A percentile compares a stretch with the other conserved stretches of the same genome.
These are phyloP conservation scores for Cerioporus squamosus DNA, from an alignment of 1,284 basidiomycete species.

Conservation along the genomic window DNA sequence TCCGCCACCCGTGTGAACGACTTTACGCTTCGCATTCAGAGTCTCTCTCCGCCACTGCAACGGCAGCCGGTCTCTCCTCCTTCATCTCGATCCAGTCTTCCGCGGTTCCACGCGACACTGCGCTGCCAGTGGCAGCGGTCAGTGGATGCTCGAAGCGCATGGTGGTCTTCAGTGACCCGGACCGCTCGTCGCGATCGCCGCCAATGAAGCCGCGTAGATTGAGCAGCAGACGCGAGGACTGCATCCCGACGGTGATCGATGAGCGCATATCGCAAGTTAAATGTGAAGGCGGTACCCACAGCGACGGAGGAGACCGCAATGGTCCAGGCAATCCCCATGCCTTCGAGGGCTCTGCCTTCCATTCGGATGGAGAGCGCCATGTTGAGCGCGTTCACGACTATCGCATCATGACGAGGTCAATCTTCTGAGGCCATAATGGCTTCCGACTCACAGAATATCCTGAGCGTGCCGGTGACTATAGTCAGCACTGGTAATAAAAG, in stretches of 20 bases:
- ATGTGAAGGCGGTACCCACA: neutral
- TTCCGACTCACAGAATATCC: constrained; percentile 6
- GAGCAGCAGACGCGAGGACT: constrained; percentile 10
- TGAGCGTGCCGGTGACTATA: neutral
- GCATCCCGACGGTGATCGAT: neutral
- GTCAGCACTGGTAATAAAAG: no score
- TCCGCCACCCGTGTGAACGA: no score
- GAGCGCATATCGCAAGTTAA: neutral
- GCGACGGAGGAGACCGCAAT: constrained; percentile 8
- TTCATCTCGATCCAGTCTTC: no score
- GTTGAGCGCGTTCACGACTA: constrained; percentile 5
- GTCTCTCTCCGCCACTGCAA: no score
- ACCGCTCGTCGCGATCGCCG: neutral
- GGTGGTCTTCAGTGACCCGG: neutral
- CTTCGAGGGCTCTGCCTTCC: constrained; percentile 8
- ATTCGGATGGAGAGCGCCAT: constrained; percentile 1
- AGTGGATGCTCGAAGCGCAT: neutral
- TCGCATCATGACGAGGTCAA: no score
- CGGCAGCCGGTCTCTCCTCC: no score
- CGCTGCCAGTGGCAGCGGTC: constrained; percentile 18
- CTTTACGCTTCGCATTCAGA: neutral
- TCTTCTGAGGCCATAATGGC: neutral
- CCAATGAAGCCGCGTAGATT: constrained; percentile 10
- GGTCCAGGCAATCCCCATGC: constrained; percentile 8
- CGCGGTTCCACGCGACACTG: no score